Percentiles rank a stretch among this genome's conserved stretches.
These are phyloP conservation scores for Suillus bovinus DNA, from an alignment of 768 basidiomycete genomes.

Conservation along the genomic window DNA sequence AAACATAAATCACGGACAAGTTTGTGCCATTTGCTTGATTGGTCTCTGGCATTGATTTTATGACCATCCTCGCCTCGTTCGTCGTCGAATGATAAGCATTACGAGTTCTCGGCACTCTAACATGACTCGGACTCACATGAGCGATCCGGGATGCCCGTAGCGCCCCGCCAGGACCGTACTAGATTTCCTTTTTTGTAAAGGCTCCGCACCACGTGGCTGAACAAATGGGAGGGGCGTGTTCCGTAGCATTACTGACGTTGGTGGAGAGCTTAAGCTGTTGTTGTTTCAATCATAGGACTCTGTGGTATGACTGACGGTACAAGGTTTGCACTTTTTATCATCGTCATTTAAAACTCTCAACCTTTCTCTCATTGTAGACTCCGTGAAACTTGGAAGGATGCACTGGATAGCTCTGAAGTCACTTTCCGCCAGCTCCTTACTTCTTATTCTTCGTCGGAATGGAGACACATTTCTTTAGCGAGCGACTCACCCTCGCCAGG, in stretches of 20 bases:
- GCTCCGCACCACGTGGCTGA: slow-evolving; percentile 5
- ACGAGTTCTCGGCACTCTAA: neutral
- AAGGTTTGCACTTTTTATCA: slow-evolving; percentile 36
- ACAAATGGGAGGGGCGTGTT: slow-evolving; percentile 5
- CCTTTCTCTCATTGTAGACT: slow-evolving; percentile 46
- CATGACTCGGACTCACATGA: neutral
- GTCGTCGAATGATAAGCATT: too few species aligned
- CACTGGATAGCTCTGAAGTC: slow-evolving; percentile 71
- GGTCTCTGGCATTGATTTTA: neutral
- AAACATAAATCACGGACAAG: neutral
- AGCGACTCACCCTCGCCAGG: slow-evolving; percentile 41
- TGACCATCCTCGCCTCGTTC: slow-evolving; percentile 1
- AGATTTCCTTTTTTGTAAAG: slow-evolving; percentile 2
- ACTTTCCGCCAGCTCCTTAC: slow-evolving; percentile 79
- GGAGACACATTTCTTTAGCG: slow-evolving; percentile 74
- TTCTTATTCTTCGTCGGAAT: slow-evolving; percentile 67
- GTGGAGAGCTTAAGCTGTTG: neutral
- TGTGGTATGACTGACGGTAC: slow-evolving; percentile 58
- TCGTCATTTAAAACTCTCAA: neutral
- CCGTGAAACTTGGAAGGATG: slow-evolving; percentile 78
- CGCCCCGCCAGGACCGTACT: neutral
- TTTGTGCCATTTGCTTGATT: neutral
- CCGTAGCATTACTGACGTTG: neutral
- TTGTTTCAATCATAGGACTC: neutral
- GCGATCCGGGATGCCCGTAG: neutral